Conservation (phyloP, 768 basidiomycete genomes). For the Phaeotremella skinneri region DNA sequence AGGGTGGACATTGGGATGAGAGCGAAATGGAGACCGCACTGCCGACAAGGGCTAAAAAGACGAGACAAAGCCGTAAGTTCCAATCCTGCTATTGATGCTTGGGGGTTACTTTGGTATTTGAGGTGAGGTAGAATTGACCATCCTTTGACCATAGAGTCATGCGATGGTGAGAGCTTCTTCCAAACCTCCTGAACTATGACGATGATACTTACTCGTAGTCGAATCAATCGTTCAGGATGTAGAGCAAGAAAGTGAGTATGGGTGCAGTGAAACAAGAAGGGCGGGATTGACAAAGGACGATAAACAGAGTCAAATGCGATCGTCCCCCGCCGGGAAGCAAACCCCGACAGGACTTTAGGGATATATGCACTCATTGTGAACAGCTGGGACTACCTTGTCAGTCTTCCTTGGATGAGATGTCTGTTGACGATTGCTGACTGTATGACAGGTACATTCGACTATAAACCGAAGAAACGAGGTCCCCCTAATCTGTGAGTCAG, state of each 20-base stretch:
- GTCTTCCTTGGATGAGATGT: neutral
- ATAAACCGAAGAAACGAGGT: slow-evolving; percentile 88
- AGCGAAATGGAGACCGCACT: neutral
- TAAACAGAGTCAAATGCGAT: slow-evolving; percentile 43
- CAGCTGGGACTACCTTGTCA: slow-evolving; percentile 28
- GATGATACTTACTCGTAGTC: neutral
- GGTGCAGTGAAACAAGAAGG: neutral
- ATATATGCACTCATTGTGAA: slow-evolving; percentile 30
- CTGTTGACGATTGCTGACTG: neutral
- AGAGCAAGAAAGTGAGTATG: slow-evolving; percentile 45
- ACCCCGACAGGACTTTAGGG: slow-evolving; percentile 6
- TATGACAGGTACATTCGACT: slow-evolving; percentile 69
- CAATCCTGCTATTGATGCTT: slow-evolving; percentile 1
- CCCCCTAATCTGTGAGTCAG: slow-evolving; percentile 70
- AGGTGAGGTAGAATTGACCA: no score
- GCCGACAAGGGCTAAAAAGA: slow-evolving; percentile 26
- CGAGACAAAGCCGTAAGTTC: slow-evolving; percentile 39
- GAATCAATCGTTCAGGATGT: slow-evolving; percentile 25
- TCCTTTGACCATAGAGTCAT: slow-evolving; percentile 34
- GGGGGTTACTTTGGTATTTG: neutral
- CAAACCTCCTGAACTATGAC: neutral
- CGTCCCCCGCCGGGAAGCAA: slow-evolving; percentile 29
- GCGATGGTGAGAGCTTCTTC: slow-evolving; percentile 36
- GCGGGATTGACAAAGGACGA: neutral
- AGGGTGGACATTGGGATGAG: no score